A percentile compares a stretch with the other conserved stretches of the same genome.
phyloP scores from a whole-genome alignment of 1,139 yeast genomes.

The Pneumocystis murina region DNA sequence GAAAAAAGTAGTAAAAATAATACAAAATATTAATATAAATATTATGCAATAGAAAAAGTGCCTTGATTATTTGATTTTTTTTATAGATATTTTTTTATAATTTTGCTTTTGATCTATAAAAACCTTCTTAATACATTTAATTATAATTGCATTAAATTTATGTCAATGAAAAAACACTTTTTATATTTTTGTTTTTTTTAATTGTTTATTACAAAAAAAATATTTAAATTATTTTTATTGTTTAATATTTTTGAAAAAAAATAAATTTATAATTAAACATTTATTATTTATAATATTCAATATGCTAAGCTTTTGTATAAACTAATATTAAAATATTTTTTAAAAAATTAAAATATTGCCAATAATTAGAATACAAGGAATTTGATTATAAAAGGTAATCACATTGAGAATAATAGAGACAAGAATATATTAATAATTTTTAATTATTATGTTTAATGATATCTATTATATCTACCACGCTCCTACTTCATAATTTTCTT shows the following conservation, averaged over 20 bases:
- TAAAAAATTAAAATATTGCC: neutral
- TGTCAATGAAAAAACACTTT: too few relatives aligned
- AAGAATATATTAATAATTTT: neutral
- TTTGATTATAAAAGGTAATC: neutral
- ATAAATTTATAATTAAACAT: conserved; percentile 24
- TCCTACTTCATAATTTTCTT: conserved; percentile 32
- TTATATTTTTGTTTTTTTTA: neutral
- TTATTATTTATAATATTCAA: neutral
- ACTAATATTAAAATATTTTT: neutral
- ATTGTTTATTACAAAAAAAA: neutral
- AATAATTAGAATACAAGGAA: neutral
- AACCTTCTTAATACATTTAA: neutral
- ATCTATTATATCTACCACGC: neutral
- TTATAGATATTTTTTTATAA: too few relatives aligned
- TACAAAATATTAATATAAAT: neutral
- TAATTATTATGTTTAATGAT: neutral
- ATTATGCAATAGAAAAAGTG: neutral
- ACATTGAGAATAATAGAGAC: neutral
- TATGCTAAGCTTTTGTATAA: neutral
- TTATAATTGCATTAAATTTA: too few relatives aligned
- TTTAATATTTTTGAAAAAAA: conserved; percentile 19
- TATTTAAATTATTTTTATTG: neutral
- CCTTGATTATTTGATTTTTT: conserved; percentile 18
- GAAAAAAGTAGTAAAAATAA: neutral
- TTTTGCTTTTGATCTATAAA: too few relatives aligned